Base-by-base conservation (phyloP, 768 basidiomycete genomes). In the Suillus decipiens region DNA sequence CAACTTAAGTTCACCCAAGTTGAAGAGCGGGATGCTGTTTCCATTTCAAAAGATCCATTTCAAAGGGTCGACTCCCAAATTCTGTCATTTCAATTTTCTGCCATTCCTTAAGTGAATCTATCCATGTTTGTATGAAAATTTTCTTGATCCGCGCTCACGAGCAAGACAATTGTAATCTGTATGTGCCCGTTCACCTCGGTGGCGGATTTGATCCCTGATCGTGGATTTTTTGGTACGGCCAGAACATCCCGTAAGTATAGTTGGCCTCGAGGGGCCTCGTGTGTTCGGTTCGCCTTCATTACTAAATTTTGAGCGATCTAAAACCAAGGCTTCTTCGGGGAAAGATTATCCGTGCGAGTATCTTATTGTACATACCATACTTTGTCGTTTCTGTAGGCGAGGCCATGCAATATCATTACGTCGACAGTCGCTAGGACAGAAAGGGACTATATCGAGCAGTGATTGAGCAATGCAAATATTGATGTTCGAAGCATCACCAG, bases 181-280 rank as follows among this genome's bases (percentile, higher is more conserved):
- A 11, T 28, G 24, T 31, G 24, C 12, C 28, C 28, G 28, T 28
- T 28, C 28, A 28, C 28, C 28, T 28, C 28, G 28, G 28, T 28
- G n/a, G n/a, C n/a, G n/a, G n/a, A n/a, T n/a, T n/a, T n/a, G 28
- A 28, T 28, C 17, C 9, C 31, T 31, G 50, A 51, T 36, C 10
- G 43, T 19, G 42, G 42, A 43, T 47, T 22, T n/a, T 45, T 45
- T 45, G n/a, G 11, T 45, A n/a, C n/a, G 36, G 15, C 17, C 17
- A 57, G 28, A 41, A 19, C 11, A 39, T 39, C 24, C 24, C 24
- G 24, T 39, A 39, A 37, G 22, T 37, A 22, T 37, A 3, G 34
- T 57, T 39, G 56, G n/a, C 56, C 56, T 55, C 54, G 54, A 55
- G 54, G 54, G 8, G 54, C 36, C 34, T 57, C 56, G 17, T 57